A percentile compares a stretch with the other conserved stretches of the same genome.
phyloP scores from a whole-genome alignment of 352 stramenopile genomes.

The Aphanomyces stellatus region DNA sequence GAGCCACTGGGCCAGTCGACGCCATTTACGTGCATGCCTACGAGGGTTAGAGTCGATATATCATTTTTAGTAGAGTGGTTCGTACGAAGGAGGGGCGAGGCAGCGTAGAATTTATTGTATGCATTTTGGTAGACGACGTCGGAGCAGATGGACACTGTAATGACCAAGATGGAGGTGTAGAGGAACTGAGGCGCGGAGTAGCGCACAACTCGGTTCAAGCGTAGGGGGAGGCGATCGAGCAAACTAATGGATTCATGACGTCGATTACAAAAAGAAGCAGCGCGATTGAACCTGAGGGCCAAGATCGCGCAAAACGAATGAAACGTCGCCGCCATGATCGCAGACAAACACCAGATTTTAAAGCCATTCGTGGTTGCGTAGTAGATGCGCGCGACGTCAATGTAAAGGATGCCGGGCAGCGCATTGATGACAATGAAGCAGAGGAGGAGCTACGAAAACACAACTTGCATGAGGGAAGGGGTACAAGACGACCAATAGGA shows the following conservation, averaged over 20 bases:
- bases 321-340: not conserved
- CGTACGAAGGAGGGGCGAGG: not conserved
- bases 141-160: not conserved
- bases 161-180: not conserved
- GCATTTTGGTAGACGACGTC: not conserved
- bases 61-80: not conserved
- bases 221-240: not conserved
- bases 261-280: not conserved
- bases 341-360: slow-evolving; percentile 2
- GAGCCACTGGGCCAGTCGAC: not conserved
- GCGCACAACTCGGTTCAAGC: not conserved
- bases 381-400: slow-evolving; percentile 19
- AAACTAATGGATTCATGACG: not conserved
- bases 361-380: slow-evolving; percentile 11
- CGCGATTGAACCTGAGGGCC: not conserved
- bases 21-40: not conserved
- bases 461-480: not conserved
- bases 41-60: not conserved
- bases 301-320: not conserved
- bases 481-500: not conserved
- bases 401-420: slow-evolving; percentile 1
- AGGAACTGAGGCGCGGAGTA: not conserved
- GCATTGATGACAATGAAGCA: not conserved
- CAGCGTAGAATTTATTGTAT: slow-evolving; percentile 9
- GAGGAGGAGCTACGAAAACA: not conserved